These are phyloP conservation scores for Simmondsia chinensis DNA, from an alignment of 148 eudicot genomes.

Conservation along the genomic window DNA sequence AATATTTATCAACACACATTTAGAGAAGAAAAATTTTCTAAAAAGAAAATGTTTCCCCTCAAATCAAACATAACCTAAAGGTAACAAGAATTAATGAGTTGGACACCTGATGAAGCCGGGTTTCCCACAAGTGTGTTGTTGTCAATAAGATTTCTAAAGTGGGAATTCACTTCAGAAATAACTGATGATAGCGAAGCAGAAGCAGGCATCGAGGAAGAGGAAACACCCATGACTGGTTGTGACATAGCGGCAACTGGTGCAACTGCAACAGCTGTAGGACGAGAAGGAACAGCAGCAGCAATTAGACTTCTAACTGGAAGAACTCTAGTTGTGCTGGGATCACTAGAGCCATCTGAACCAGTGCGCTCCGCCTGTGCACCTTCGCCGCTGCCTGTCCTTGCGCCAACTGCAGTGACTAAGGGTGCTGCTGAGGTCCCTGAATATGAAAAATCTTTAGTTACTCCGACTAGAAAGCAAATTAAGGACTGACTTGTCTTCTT, in stretches of 20 bases:
- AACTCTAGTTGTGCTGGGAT: slow-evolving; percentile 30
- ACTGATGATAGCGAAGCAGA: slow-evolving; percentile 27
- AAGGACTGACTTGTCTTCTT: too few relatives aligned
- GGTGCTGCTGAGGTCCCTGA: slow-evolving; percentile 34
- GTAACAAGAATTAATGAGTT: background rate
- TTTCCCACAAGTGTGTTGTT: slow-evolving; percentile 28
- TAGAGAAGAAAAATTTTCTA: too few relatives aligned
- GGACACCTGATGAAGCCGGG: slow-evolving; percentile 37
- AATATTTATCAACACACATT: too few relatives aligned
- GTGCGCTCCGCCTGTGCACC: slow-evolving; percentile 38
- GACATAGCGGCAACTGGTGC: slow-evolving; percentile 28
- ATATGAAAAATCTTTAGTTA: slow-evolving; percentile 7
- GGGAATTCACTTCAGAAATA: slow-evolving; percentile 45
- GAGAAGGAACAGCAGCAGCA: slow-evolving; percentile 47
- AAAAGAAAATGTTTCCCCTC: too few relatives aligned
- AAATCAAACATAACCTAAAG: background rate
- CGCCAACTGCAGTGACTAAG: slow-evolving; percentile 46
- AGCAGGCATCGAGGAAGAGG: slow-evolving; percentile 32
- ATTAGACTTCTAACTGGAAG: slow-evolving; percentile 35
- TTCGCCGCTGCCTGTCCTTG: slow-evolving; percentile 52
- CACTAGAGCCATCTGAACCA: slow-evolving; percentile 33
- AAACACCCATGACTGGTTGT: slow-evolving; percentile 31
- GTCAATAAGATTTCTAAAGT: slow-evolving; percentile 31
- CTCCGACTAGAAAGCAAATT: background rate
- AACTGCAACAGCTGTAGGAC: slow-evolving; percentile 28